Evolutionary conservation across 805 yeast species (phyloP).

Genomic region (Candida alai): DNA sequence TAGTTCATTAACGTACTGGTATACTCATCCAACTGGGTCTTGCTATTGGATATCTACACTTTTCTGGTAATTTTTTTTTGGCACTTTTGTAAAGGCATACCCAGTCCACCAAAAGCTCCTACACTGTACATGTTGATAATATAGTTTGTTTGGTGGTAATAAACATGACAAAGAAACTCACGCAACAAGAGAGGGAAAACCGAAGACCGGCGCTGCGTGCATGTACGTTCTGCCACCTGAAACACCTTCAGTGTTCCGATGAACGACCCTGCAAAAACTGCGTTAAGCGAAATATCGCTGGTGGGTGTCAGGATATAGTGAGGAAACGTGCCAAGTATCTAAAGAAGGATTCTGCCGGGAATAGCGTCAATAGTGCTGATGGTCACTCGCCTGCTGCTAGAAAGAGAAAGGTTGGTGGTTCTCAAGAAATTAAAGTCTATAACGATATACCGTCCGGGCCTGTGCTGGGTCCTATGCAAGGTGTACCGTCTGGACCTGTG

Average conservation of each 20-base stretch:
- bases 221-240: constrained; percentile 67
- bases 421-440: too few species aligned
- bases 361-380: constrained; percentile 5
- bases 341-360: constrained; percentile 7
- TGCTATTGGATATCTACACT: too few species aligned
- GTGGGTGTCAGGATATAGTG: constrained; percentile 54
- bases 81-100: too few species aligned
- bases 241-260: constrained; percentile 70
- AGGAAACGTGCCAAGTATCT: constrained; percentile 48
- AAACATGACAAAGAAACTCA: constrained; percentile 59
- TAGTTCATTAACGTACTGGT: too few species aligned
- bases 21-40: too few species aligned
- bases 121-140: too few species aligned
- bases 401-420: too few species aligned
- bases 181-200: constrained; percentile 47
- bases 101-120: too few species aligned
- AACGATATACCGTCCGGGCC: too few species aligned
- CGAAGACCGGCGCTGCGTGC: constrained; percentile 67
- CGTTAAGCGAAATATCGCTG: constrained; percentile 53
- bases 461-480: too few species aligned
- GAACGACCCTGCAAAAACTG: constrained; percentile 73
- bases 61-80: not conserved
- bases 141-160: too few species aligned
- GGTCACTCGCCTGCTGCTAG: too few species aligned
- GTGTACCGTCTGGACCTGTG: constrained; percentile 1